Percentiles rank a stretch among this genome's conserved stretches.
These are phyloP conservation scores for Leucogyrophana mollusca DNA, from an alignment of 768 basidiomycete species.

Conservation along the genomic window DNA sequence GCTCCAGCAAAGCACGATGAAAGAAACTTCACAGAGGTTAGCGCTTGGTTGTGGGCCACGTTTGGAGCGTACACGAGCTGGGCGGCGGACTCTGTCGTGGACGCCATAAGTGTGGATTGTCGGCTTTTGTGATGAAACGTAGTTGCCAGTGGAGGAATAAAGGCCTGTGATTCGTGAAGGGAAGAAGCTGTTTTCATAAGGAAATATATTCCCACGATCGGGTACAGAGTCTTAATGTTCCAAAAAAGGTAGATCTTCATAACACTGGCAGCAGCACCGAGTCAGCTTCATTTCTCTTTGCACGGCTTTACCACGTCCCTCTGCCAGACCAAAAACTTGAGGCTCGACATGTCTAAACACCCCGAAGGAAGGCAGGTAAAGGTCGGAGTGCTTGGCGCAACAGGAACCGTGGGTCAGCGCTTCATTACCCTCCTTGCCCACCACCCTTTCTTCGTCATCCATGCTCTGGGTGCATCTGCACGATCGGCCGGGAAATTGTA, in stretches of 20 bases:
- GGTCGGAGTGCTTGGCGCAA: slow-evolving; percentile 85
- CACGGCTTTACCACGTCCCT: background rate
- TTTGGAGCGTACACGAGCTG: slow-evolving; percentile 70
- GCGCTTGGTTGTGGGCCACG: slow-evolving; percentile 57
- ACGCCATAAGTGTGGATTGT: slow-evolving; percentile 35
- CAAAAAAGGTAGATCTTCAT: too few species aligned
- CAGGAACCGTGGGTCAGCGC: slow-evolving; percentile 93
- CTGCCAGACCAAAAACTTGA: background rate
- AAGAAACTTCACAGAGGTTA: slow-evolving; percentile 74
- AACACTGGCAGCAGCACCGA: background rate
- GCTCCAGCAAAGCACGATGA: slow-evolving; percentile 85
- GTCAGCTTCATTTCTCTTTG: background rate
- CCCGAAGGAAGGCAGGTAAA: slow-evolving; percentile 27
- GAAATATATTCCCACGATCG: background rate
- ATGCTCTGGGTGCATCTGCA: slow-evolving; percentile 85
- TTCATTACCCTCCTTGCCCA: slow-evolving; percentile 85
- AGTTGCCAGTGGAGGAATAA: too few species aligned
- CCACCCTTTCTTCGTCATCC: slow-evolving; percentile 90
- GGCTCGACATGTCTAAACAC: slow-evolving; percentile 16
- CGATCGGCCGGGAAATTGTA: slow-evolving; percentile 87
- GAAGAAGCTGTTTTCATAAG: background rate
- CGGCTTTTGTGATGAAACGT: too few species aligned
- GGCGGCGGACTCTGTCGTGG: slow-evolving; percentile 46
- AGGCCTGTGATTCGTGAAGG: too few species aligned
- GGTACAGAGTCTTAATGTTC: too few species aligned